Evolutionary conservation across 139 green algal species (phyloP), one percentile per base, ranked within the genome.

Genomic region (Chlamydomonas schloesseri): DNA sequence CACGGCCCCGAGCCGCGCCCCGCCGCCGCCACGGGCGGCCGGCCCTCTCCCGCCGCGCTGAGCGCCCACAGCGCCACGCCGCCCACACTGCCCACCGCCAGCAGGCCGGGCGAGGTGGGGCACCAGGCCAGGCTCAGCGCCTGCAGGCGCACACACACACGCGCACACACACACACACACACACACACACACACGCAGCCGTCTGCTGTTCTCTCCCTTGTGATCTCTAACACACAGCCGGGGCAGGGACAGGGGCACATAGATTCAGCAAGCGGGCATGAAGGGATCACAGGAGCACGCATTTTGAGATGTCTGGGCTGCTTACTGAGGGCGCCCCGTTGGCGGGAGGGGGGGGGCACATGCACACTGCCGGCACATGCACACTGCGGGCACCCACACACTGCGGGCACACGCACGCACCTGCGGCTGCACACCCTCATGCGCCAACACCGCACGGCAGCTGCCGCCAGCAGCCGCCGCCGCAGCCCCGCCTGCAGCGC

Each of bases 41-140:
- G 77, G 29, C 58, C 86, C 65, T 83, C 68, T 4, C 50, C 65
- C 60, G 81, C 77, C 24, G 50, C 73, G 28, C 73, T 29, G 36
- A 93, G 37, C 73, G 71, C 84, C 91, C 91, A 94, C 71, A 94
- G 57, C n/a, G 67, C 75, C 31, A 93, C 89, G 2, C 79, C 88
- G 3, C 86, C 82, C 1, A 5, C 17, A 18, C 58, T 62, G 26
- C 87, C 91, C 34, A 91, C 91, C 13, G 91, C 91, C 73, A 94
- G 67, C 81, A 86, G 81, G 23, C 73, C 82, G 36, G 87, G 83
- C 34, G 80, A 78, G 68, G 81, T 81, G 18, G 91, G 91, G 15
- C 89, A 71, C 89, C 89, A 94, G 6, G 87, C 85, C 29, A 94
- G 47, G 26, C 69, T 64, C 9, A 69, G 62, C 36, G 88, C 91